These are phyloP conservation scores for Erigeron canadensis DNA, from an alignment of 129 eudicot genomes.

Conservation along the genomic window DNA sequence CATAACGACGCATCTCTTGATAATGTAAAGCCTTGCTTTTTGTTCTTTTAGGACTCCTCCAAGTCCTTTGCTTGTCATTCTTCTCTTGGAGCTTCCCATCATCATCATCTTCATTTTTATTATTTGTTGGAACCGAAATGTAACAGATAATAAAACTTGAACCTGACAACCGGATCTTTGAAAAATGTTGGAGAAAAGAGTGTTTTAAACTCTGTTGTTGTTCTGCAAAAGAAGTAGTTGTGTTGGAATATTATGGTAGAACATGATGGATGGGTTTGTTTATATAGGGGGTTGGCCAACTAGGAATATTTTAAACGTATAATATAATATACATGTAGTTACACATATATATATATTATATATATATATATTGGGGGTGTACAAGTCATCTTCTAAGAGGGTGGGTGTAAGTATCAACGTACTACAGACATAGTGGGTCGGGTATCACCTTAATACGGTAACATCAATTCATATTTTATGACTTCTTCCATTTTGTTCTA, in stretches of 20 bases:
- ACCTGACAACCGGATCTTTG: conserved; percentile 26
- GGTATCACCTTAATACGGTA: conserved; percentile 50
- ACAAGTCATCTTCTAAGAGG: conserved; percentile 36
- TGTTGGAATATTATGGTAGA: conserved; percentile 31
- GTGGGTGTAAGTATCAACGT: conserved; percentile 45
- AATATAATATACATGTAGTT: not conserved
- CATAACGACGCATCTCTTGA: conserved; percentile 88
- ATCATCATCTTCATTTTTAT: conserved; percentile 50
- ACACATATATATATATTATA: too few relatives aligned
- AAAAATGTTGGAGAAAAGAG: conserved; percentile 8
- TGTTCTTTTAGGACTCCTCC: conserved; percentile 87
- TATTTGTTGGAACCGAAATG: not conserved
- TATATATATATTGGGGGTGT: conserved; percentile 30
- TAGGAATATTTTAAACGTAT: not conserved
- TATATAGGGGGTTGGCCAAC: conserved; percentile 46
- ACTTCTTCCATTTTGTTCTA: conserved; percentile 39
- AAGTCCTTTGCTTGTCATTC: conserved; percentile 74
- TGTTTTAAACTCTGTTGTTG: conserved; percentile 18
- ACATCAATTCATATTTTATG: conserved; percentile 45
- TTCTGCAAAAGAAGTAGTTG: conserved; percentile 16
- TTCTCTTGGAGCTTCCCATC: conserved; percentile 73
- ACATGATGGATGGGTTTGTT: conserved; percentile 30
- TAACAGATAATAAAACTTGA: not conserved
- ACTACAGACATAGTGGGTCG: conserved; percentile 79
- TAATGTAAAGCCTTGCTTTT: conserved; percentile 87